phyloP scores from a whole-genome alignment of 2,329 filamentous ascomycete genomes.

The Alternaria sp. region DNA sequence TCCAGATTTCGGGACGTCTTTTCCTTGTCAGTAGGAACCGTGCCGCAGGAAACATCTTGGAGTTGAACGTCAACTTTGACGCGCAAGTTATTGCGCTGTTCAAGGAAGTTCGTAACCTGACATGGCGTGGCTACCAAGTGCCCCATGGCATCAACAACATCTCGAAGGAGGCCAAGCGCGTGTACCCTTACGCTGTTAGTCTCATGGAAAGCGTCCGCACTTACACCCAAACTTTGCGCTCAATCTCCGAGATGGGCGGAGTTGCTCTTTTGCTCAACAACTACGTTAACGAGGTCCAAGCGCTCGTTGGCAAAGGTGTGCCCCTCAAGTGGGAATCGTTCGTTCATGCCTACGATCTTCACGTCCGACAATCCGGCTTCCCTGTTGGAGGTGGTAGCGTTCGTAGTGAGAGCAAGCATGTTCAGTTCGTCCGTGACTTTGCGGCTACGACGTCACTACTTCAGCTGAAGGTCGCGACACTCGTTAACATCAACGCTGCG shows the following conservation, averaged over 20 bases:
- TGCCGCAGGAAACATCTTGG: conserved; percentile 86
- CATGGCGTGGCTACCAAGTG: conserved; percentile 93
- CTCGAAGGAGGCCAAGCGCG: conserved; percentile 97
- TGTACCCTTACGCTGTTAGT: conserved; percentile 97
- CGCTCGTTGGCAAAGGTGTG: conserved; percentile 83
- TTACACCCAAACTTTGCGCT: conserved; percentile 84
- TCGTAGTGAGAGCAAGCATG: conserved; percentile 83
- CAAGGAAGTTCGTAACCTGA: conserved; percentile 95
- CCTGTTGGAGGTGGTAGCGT: conserved; percentile 67
- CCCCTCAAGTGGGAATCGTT: conserved; percentile 97
- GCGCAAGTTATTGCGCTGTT: conserved; percentile 96
- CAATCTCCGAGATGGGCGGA: conserved; percentile 84
- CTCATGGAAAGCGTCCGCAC: conserved; percentile 99
- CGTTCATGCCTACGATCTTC: conserved; percentile 93
- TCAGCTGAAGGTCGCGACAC: conserved; percentile 82
- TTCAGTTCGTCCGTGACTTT: conserved; percentile 95
- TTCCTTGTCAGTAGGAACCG: conserved; percentile 90
- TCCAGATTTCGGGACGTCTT: conserved; percentile 89
- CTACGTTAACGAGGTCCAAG: conserved; percentile 89
- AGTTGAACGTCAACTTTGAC: conserved; percentile 95
- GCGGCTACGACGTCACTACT: conserved; percentile 85
- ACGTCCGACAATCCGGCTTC: conserved; percentile 70
- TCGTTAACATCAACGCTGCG: conserved; percentile 80
- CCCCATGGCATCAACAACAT: conserved; percentile 95
- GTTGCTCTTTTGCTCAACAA: conserved; percentile 88